Base-by-base conservation (phyloP, 179 eudicot genomes). In the Dionaea muscipula region DNA sequence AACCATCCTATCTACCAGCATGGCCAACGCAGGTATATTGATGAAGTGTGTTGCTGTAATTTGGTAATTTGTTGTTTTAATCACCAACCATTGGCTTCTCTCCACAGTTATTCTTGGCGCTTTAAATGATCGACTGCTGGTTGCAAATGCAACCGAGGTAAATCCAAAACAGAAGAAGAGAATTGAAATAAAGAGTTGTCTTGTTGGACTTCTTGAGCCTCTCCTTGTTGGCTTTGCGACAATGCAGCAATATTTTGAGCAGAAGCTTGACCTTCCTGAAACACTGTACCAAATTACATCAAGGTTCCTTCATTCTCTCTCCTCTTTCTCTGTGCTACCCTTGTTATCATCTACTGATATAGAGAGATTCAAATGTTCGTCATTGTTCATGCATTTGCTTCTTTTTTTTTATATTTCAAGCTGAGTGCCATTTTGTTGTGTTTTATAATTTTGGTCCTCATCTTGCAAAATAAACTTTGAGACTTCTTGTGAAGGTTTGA, bases 161-260 rank as follows among this genome's bases (percentile, higher is more conserved):
- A 91, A 72, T 74, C 96, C 95, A 17, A 84, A 72, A 62, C 98
- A 87, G 65, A 91, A 78, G 75, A 91, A 91, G 81, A 78, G 72
- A 38, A 60, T 79, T 56, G 98, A 91, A 78, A 81, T 87, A 40
- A 87, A 82, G 73, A 81, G 80, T 60, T 84, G 89, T 69, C 96
- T 91, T 67, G 84, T 84, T 55, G 96, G 98, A 68, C 94, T 91
- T 64, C 98, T 91, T 61, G 98, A 85, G 71, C 94, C 94, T 36
- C 85, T 84, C 68, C 81, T 79, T 66, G 68, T 84, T 65, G 94
- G 85, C 56, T 85, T 71, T 76, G 86, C 81, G 41, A 91, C 98
- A 35, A 87, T 91, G 96, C 98, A 91, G 53, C 94, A 87, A 64
- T 68, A 77, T 71, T 87, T 78, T 79, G 98, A 71, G 68, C 96